These are phyloP conservation scores for Guillardia theta DNA, from an alignment of 78 protist species.

Conservation along the genomic window DNA sequence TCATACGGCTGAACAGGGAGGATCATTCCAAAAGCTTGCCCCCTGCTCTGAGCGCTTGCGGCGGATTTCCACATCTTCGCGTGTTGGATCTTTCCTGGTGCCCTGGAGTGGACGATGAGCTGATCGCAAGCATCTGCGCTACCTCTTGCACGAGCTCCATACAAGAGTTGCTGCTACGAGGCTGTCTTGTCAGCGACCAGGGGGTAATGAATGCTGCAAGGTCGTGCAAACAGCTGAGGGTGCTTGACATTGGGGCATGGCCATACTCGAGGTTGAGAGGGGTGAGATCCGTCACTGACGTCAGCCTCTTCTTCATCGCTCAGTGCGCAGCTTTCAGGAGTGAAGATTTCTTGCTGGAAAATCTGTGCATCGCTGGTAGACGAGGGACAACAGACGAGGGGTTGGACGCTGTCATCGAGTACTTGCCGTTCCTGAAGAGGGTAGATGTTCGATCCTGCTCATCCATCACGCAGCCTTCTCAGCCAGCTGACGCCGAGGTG, in stretches of 20 bases:
- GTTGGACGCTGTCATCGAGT: neutral
- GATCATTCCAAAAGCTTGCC: neutral
- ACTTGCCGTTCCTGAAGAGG: neutral
- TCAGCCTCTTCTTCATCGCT: conserved; percentile 29
- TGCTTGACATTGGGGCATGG: conserved; percentile 26
- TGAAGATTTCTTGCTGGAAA: neutral
- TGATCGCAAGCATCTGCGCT: neutral
- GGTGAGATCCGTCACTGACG: neutral
- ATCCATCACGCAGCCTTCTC: neutral
- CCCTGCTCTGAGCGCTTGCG: neutral
- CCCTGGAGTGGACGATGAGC: neutral
- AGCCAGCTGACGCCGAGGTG: neutral
- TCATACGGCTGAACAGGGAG: neutral
- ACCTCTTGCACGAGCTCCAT: neutral
- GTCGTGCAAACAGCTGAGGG: neutral
- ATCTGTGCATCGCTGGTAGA: neutral
- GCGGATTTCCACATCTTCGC: neutral
- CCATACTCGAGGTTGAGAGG: neutral
- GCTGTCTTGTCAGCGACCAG: conserved; percentile 31
- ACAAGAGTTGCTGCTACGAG: neutral
- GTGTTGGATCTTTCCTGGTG: conserved; percentile 11
- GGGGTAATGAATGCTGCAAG: neutral
- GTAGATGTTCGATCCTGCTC: conserved; percentile 4
- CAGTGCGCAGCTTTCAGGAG: neutral
- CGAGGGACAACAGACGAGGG: neutral